Percentiles rank a stretch among this genome's conserved stretches.
Conservation (phyloP, 176 grass and related monocot species). For the Typha latifolia region DNA sequence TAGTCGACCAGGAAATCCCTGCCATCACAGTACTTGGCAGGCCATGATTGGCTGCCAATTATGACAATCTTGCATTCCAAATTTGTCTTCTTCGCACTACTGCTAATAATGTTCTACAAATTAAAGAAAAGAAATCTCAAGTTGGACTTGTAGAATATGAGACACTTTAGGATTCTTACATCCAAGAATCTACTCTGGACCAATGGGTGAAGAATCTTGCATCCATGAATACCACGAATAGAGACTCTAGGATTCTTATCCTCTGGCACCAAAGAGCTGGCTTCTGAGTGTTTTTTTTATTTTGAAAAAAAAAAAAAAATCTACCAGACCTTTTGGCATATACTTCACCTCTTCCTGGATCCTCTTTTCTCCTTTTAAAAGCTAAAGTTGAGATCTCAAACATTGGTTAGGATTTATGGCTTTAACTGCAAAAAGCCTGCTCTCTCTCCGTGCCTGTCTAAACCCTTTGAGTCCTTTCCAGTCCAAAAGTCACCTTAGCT, state of each 20-base stretch:
- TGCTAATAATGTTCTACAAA: too few relatives aligned
- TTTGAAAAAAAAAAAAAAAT: too few relatives aligned
- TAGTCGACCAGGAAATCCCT: too few relatives aligned
- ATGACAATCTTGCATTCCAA: too few relatives aligned
- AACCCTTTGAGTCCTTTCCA: background rate
- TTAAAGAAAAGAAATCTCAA: too few relatives aligned
- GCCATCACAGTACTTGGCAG: too few relatives aligned
- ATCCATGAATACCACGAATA: background rate
- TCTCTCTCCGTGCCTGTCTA: conserved; percentile 10
- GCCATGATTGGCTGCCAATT: too few relatives aligned
- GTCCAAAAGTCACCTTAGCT: background rate
- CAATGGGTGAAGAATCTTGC: background rate
- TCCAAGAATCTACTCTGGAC: background rate
- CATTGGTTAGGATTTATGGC: background rate
- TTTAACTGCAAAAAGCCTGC: background rate
- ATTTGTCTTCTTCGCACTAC: too few relatives aligned
- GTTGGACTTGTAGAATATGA: too few relatives aligned
- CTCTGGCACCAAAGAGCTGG: background rate
- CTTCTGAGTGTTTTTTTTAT: background rate
- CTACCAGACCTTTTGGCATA: background rate
- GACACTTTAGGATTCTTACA: background rate
- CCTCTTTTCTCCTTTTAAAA: background rate
- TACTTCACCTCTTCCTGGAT: background rate
- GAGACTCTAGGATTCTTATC: background rate
- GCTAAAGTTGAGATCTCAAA: background rate